phyloP scores from a whole-genome alignment of 352 stramenopile genomes.

The Phytophthora europaea region DNA sequence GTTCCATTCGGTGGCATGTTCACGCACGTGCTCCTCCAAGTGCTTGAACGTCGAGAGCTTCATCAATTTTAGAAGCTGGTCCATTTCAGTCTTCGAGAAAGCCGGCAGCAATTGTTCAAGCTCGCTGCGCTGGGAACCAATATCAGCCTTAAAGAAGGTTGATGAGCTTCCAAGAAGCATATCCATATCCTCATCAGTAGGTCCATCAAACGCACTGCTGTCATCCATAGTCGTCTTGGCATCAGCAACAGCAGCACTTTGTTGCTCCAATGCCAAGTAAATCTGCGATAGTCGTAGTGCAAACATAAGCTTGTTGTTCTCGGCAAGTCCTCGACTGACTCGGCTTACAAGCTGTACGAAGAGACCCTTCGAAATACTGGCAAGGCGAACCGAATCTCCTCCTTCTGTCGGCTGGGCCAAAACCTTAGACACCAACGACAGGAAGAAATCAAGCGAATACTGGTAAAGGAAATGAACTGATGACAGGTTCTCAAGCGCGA shows the following conservation, averaged over 20 bases:
- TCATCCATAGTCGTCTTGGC: slow-evolving; percentile 36
- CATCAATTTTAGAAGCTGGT: slow-evolving; percentile 89
- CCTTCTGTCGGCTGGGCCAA: slow-evolving; percentile 59
- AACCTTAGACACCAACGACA: slow-evolving; percentile 96
- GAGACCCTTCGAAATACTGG: slow-evolving; percentile 80
- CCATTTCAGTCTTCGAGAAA: slow-evolving; percentile 76
- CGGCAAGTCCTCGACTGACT: slow-evolving; percentile 94
- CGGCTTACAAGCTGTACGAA: slow-evolving; percentile 95
- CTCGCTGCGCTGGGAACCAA: slow-evolving; percentile 48
- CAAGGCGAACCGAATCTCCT: slow-evolving; percentile 56
- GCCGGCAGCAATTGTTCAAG: slow-evolving; percentile 58
- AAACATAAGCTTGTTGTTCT: slow-evolving; percentile 99
- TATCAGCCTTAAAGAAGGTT: slow-evolving; percentile 59
- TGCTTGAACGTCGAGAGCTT: slow-evolving; percentile 84
- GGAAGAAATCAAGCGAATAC: slow-evolving; percentile 98
- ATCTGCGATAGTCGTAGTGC: slow-evolving; percentile 96
- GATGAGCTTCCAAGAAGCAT: slow-evolving; percentile 68
- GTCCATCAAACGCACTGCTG: slow-evolving; percentile 61
- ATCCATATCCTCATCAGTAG: slow-evolving; percentile 80
- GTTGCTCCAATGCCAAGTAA: slow-evolving; percentile 81
- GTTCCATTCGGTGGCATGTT: slow-evolving; percentile 77
- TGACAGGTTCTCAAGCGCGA: slow-evolving; percentile 94
- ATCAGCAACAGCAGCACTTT: slow-evolving; percentile 53
- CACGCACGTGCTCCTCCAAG: slow-evolving; percentile 73
- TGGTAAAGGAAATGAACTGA: slow-evolving; percentile 99